Base-by-base conservation (phyloP, 2,329 filamentous ascomycete species). In the Nigrospora osmanthi region DNA sequence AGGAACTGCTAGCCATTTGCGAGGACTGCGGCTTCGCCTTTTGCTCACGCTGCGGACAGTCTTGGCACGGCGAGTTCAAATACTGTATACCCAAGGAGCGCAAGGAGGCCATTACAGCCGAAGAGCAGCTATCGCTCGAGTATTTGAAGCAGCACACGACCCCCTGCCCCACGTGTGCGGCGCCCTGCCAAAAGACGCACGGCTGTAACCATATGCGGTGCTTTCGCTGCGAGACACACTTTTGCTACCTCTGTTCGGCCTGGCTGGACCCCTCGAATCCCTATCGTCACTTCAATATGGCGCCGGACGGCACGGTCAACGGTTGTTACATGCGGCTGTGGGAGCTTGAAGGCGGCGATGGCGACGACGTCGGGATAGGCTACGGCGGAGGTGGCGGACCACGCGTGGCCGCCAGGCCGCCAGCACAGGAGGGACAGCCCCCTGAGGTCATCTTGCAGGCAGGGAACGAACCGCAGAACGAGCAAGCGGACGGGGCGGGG, bases 141-240 rank as follows among this genome's bases (percentile, higher is more conserved):
- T 98, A 95, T 60, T 73, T 98, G 54, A 73, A 79, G 40, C 67
- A 80, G 49, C 83, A 95, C 67, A 94, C 90, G 0, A 89, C 89
- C 11, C 82, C 86, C 1, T 98, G 93, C 59, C 90, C 93, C 11
- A 91, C 89, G 4, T 98, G 93, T 67, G 80, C 75, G 30, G 83
- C 85, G 1, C 88, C 88, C 0, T 85, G 84, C 17, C 88, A 95
- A 61, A 98, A 98, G 71, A 88, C 85, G 2, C 82, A 87, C 58
- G 93, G 93, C 35, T 98, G 93, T 72, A 96, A 96, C 64, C 90
- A 96, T 65, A 97, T 97, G 89, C 87, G 84, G 41, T 96, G 91
- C 66, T 88, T 85, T 62, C 83, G 87, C 51, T 98, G 93, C 70
- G 75, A 84, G 42, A 86, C 88, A 2, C 91, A 97, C 63, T 97